Evolutionary conservation across 306 rosid species (phyloP).

Genomic region (Parietaria judaica): DNA sequence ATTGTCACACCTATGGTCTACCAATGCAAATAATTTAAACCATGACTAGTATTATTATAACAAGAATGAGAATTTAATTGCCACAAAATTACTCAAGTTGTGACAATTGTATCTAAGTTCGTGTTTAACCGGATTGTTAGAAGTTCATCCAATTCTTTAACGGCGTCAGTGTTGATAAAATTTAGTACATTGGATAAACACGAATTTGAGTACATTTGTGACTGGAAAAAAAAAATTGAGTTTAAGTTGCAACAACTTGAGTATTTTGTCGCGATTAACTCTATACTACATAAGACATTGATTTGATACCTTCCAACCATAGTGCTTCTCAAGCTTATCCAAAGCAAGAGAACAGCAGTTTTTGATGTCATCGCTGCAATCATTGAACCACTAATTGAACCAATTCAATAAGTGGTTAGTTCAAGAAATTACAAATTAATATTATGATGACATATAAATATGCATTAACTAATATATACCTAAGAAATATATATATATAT

Average conservation of each 20-base stretch:
- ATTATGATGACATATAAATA: background rate
- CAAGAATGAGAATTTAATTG: background rate
- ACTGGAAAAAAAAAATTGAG: too few species aligned
- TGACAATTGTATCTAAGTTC: too few species aligned
- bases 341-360: conserved; percentile 57
- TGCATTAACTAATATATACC: background rate
- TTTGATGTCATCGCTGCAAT: conserved; percentile 76
- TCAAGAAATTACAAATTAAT: conserved; percentile 13
- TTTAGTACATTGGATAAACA: too few species aligned
- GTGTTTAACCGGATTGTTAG: too few species aligned
- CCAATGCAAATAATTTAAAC: conserved; percentile 11
- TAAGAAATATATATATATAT: background rate
- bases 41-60: background rate
- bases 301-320: conserved; percentile 66
- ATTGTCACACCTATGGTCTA: conserved; percentile 77
- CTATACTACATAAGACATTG: too few species aligned
- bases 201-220: too few species aligned
- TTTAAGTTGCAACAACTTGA: too few species aligned
- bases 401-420: conserved; percentile 51
- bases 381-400: conserved; percentile 87
- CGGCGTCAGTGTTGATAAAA: too few species aligned
- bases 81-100: too few species aligned
- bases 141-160: too few species aligned
- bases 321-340: conserved; percentile 51
- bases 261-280: too few species aligned